phyloP scores from a whole-genome alignment of 2,329 filamentous ascomycete genomes.

The Trichophyton schoenleinii region DNA sequence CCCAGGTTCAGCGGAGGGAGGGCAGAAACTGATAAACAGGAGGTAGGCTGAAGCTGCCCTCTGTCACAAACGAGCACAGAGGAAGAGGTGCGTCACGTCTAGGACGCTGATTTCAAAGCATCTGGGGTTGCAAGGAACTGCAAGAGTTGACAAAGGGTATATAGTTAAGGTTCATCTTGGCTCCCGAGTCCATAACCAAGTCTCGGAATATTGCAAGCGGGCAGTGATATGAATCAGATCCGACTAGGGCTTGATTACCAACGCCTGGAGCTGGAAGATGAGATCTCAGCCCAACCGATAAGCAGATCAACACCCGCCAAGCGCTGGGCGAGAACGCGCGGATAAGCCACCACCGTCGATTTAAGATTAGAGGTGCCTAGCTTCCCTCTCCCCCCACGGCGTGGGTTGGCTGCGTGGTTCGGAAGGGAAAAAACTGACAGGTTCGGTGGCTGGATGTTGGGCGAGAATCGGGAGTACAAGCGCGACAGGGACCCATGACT shows the following conservation, averaged over 20 bases:
- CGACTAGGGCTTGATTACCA: background rate
- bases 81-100: background rate
- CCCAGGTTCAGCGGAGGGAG: background rate
- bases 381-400: background rate
- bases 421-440: background rate
- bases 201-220: background rate
- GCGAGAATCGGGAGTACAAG: background rate
- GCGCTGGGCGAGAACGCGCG: background rate
- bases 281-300: constrained; percentile 2
- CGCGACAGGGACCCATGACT: background rate
- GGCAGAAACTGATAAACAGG: background rate
- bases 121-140: background rate
- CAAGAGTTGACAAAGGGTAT: background rate
- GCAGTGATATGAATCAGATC: background rate
- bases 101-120: background rate
- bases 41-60: background rate
- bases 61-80: background rate
- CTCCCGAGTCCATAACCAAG: background rate
- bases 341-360: background rate
- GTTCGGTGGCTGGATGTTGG: background rate
- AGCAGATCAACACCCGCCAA: constrained; percentile 2
- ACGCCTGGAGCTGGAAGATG: background rate
- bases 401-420: background rate
- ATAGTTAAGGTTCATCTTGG: background rate
- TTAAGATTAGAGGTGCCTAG: background rate